phyloP scores from a whole-genome alignment of 768 basidiomycete genomes.

The Termitomyces sp. region DNA sequence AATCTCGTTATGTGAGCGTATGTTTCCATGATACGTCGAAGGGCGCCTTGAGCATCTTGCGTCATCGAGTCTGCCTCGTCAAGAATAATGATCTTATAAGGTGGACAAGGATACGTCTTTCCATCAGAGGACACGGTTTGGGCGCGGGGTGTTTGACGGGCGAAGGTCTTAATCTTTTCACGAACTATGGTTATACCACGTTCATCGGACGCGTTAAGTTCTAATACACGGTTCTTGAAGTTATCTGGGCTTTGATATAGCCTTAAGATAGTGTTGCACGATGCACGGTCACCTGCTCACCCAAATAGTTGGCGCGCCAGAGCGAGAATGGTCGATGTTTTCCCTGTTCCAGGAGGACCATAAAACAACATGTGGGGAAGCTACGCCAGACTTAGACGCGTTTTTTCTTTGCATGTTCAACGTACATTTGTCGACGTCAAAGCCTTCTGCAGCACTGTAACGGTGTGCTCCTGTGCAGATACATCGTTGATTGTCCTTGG shows the following conservation, averaged over 20 bases:
- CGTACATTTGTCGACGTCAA: conserved; percentile 86
- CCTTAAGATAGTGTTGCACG: neutral
- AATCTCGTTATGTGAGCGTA: conserved; percentile 96
- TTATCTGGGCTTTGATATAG: conserved; percentile 74
- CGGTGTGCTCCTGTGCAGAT: conserved; percentile 94
- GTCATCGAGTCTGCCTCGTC: conserved; percentile 99
- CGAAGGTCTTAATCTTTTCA: conserved; percentile 98
- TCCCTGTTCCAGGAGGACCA: conserved; percentile 97
- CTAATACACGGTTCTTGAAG: conserved; percentile 87
- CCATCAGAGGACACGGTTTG: conserved; percentile 66
- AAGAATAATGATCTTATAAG: conserved; percentile 97
- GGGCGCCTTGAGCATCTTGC: conserved; percentile 95
- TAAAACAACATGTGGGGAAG: conserved; percentile 99
- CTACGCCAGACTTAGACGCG: conserved; percentile 33
- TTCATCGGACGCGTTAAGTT: conserved; percentile 98
- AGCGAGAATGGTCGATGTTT: conserved; percentile 97
- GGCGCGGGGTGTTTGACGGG: conserved; percentile 86
- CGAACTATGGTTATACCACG: conserved; percentile 95
- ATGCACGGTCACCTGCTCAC: conserved; percentile 33
- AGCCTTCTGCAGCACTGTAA: conserved; percentile 87
- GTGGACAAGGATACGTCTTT: conserved; percentile 89
- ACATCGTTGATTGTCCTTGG: conserved; percentile 98
- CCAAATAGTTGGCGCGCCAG: conserved; percentile 92
- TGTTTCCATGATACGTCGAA: conserved; percentile 99
- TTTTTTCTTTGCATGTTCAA: neutral